Conservation (phyloP, 2,329 filamentous ascomycete species). For the Colletotrichum lindemuthianum region DNA sequence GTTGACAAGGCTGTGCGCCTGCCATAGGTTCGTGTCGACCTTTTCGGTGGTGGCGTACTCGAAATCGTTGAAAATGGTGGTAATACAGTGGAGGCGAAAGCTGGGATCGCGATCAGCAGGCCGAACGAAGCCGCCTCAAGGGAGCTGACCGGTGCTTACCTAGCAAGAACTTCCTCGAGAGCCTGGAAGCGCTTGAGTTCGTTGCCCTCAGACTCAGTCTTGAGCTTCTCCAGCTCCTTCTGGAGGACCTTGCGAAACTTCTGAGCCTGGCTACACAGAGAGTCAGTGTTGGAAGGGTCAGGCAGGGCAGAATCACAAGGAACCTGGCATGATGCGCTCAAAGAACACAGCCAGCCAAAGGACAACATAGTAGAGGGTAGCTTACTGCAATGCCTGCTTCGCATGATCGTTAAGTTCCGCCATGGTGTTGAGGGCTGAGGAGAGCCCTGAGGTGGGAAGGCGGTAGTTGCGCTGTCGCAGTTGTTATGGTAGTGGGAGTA, state of each 20-base stretch:
- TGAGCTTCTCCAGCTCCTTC: slow-evolving; percentile 56
- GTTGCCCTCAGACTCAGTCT: slow-evolving; percentile 47
- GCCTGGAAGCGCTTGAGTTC: slow-evolving; percentile 56
- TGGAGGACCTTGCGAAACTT: slow-evolving; percentile 55
- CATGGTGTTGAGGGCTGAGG: slow-evolving; percentile 18
- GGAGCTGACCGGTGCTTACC: slow-evolving; percentile 44
- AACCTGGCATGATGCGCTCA: neutral
- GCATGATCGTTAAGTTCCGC: slow-evolving; percentile 41
- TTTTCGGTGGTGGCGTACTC: slow-evolving; percentile 70
- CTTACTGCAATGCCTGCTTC: slow-evolving; percentile 53
- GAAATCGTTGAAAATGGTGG: slow-evolving; percentile 78
- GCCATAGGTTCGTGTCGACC: slow-evolving; percentile 81
- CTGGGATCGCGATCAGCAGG: slow-evolving; percentile 50
- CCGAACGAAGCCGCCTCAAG: neutral
- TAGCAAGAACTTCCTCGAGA: slow-evolving; percentile 54
- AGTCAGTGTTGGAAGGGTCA: slow-evolving; percentile 10
- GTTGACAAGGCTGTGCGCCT: slow-evolving; percentile 81
- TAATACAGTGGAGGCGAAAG: slow-evolving; percentile 77
- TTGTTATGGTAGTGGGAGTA: slow-evolving; percentile 30
- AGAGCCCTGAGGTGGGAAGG: neutral
- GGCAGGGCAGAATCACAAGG: slow-evolving; percentile 1
- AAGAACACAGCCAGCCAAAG: neutral
- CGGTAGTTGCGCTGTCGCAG: slow-evolving; percentile 26
- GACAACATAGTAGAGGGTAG: slow-evolving; percentile 25
- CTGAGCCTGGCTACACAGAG: slow-evolving; percentile 50